These are phyloP conservation scores for Mycena vulgaris DNA, from an alignment of 768 basidiomycete species.

Conservation along the genomic window DNA sequence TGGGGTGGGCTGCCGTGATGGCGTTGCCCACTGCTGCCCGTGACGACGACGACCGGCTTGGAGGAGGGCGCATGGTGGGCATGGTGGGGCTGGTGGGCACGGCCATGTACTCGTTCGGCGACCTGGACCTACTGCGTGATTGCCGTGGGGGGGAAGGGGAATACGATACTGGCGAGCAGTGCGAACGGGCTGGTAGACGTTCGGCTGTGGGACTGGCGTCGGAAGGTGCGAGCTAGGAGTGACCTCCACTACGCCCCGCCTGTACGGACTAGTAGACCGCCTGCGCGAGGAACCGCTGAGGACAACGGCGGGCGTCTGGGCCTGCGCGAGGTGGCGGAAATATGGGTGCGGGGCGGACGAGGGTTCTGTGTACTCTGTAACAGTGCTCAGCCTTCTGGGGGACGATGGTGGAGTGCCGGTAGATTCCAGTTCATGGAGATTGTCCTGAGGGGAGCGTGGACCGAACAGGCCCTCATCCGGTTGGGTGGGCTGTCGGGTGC, in stretches of 20 bases:
- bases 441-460: slow-evolving; percentile 3
- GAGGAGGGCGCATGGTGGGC: too few species aligned
- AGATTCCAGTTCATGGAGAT: background rate
- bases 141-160: too few species aligned
- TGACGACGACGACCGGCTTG: background rate
- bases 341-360: background rate
- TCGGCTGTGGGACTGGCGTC: too few species aligned
- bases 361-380: slow-evolving; percentile 22
- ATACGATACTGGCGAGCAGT: too few species aligned
- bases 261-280: background rate
- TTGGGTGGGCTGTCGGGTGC: background rate
- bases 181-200: too few species aligned
- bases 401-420: too few species aligned
- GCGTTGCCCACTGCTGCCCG: too few species aligned
- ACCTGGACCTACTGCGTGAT: background rate
- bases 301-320: background rate
- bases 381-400: slow-evolving; percentile 9
- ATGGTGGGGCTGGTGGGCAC: too few species aligned
- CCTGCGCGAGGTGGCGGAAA: background rate
- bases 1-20: too few species aligned
- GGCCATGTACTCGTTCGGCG: background rate
- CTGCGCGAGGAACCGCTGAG: background rate
- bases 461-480: slow-evolving; percentile 13
- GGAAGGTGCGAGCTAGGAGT: too few species aligned
- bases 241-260: too few species aligned